Evolutionary conservation across 2,329 filamentous ascomycete genomes (phyloP).

Genomic region (Nakataea oryzae): DNA sequence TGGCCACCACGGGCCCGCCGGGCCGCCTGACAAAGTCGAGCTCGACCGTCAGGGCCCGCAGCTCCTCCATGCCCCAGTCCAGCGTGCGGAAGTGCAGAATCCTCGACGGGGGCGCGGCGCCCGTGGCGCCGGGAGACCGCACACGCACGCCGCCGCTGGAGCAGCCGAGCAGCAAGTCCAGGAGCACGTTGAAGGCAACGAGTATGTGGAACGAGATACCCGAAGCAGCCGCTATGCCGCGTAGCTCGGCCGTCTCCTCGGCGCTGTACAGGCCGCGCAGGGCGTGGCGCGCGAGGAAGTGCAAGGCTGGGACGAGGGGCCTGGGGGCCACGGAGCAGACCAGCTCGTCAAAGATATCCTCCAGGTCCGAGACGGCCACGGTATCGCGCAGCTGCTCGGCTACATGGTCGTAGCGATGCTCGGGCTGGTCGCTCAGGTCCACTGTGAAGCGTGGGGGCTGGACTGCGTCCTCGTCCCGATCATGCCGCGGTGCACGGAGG

Average conservation of each 20-base stretch:
- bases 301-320: constrained; percentile 4
- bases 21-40: constrained; percentile 32
- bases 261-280: constrained; percentile 37
- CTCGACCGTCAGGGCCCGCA: constrained; percentile 38
- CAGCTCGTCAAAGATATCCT: constrained; percentile 9
- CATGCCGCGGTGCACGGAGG: background rate
- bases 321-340: constrained; percentile 1
- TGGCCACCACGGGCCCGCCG: constrained; percentile 26
- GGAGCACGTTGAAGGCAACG: constrained; percentile 50
- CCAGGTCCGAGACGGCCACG: constrained; percentile 19
- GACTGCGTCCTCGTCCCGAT: background rate
- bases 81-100: constrained; percentile 46
- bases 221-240: constrained; percentile 39
- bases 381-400: constrained; percentile 10
- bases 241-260: constrained; percentile 52
- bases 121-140: constrained; percentile 6
- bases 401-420: constrained; percentile 16
- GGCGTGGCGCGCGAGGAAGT: constrained; percentile 27
- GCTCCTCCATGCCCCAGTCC: constrained; percentile 42
- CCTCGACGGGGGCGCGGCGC: constrained; percentile 23
- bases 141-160: constrained; percentile 35
- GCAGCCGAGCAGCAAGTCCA: constrained; percentile 56
- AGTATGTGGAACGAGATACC: constrained; percentile 48
- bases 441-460: constrained; percentile 12
- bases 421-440: constrained; percentile 16